Conservation (phyloP, 257 asterid genomes). For the Penstemon newberryi region DNA sequence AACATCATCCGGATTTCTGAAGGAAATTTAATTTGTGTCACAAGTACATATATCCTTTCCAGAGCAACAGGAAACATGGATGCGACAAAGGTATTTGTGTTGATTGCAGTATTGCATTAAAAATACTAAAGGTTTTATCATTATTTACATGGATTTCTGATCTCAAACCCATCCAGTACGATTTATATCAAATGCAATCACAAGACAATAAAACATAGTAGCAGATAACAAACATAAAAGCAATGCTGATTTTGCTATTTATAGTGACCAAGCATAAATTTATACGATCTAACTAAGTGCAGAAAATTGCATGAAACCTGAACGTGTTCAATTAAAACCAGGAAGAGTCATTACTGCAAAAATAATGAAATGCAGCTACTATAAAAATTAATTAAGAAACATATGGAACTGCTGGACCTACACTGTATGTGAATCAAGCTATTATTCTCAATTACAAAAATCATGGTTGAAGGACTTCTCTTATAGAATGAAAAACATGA, state of each 20-base stretch:
- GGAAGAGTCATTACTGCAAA: not conserved
- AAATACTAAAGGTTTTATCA: not conserved
- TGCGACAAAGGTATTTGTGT: not conserved
- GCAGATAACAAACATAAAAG: not conserved
- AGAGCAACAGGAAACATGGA: slow-evolving; percentile 10
- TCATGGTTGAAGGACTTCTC: not conserved
- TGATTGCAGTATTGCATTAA: not conserved
- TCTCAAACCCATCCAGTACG: not conserved
- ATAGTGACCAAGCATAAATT: not conserved
- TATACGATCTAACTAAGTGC: not conserved
- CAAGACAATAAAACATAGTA: not conserved
- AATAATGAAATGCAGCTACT: not conserved
- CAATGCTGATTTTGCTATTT: not conserved
- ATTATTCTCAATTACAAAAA: not conserved
- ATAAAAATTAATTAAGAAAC: not conserved
- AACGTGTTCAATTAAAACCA: not conserved
- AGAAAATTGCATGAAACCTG: not conserved
- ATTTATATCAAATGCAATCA: not conserved
- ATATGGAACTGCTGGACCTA: not conserved
- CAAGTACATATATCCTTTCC: not conserved
- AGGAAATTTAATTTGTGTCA: slow-evolving; percentile 1
- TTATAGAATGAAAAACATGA: not conserved
- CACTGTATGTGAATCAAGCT: not conserved
- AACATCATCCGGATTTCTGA: slow-evolving; percentile 12
- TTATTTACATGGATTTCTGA: not conserved